Evolutionary conservation across 768 basidiomycete genomes (phyloP).

Genomic region (Suillus placidus): DNA sequence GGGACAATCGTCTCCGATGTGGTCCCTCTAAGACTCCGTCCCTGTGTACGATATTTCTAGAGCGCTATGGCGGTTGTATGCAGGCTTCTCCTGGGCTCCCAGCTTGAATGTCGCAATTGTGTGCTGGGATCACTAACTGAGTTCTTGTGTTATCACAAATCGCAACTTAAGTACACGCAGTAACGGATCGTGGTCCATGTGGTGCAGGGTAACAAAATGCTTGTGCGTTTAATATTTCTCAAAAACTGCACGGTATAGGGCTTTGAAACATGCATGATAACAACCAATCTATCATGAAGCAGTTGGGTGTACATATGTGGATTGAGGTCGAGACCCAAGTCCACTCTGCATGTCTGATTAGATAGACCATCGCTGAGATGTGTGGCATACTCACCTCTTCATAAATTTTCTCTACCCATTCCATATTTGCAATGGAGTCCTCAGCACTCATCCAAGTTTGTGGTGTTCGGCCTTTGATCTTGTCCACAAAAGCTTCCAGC

Average conservation of each 20-base stretch:
- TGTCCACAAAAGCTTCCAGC: slow-evolving; percentile 66
- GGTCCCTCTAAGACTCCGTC: background rate
- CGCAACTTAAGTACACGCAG: background rate
- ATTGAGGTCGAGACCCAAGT: slow-evolving; percentile 38
- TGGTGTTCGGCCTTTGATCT: slow-evolving; percentile 51
- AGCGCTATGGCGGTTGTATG: background rate
- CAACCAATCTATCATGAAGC: background rate
- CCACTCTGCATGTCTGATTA: slow-evolving; percentile 27
- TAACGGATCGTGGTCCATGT: background rate
- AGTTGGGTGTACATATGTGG: slow-evolving; percentile 26
- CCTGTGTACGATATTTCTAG: background rate
- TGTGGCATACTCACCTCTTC: slow-evolving; percentile 40
- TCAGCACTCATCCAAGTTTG: slow-evolving; percentile 57
- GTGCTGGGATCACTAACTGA: background rate
- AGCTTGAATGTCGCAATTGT: background rate
- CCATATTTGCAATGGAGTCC: slow-evolving; percentile 58
- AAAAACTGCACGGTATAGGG: background rate
- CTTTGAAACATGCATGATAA: background rate
- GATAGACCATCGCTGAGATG: slow-evolving; percentile 2
- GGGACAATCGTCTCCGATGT: background rate
- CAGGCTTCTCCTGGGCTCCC: background rate
- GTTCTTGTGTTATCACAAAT: background rate
- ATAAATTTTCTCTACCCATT: slow-evolving; percentile 61
- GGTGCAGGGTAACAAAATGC: background rate
- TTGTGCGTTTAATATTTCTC: background rate